Evolutionary conservation across 1,284 basidiomycete genomes (phyloP).

Genomic region (Blastosporella zonata): DNA sequence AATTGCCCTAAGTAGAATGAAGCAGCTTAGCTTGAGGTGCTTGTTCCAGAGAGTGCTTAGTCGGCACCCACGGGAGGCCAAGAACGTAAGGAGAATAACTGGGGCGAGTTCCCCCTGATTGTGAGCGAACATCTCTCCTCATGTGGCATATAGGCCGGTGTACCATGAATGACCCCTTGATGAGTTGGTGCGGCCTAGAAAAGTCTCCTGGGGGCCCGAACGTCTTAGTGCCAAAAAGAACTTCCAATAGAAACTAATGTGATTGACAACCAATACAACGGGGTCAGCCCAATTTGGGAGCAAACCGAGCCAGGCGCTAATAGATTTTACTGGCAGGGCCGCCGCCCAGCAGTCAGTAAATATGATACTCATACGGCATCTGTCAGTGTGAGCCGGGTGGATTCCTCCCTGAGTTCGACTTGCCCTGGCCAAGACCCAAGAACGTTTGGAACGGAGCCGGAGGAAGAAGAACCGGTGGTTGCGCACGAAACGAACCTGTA

Average conservation of each 20-base stretch:
- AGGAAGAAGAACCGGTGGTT: neutral
- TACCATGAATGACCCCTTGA: neutral
- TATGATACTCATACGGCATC: neutral
- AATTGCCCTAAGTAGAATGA: neutral
- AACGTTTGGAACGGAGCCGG: conserved; percentile 7
- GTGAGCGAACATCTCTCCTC: too few relatives aligned
- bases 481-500: conserved; percentile 5
- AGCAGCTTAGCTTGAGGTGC: neutral
- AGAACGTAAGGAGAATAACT: neutral
- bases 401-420: neutral
- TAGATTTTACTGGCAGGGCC: neutral
- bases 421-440: neutral
- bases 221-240: neutral
- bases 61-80: conserved; percentile 1
- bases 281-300: neutral
- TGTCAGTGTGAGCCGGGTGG: neutral
- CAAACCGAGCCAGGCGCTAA: conserved; percentile 3
- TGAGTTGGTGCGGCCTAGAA: neutral
- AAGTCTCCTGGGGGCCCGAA: neutral
- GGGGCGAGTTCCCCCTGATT: neutral
- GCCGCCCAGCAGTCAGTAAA: too few relatives aligned
- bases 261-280: neutral
- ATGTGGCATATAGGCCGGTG: too few relatives aligned
- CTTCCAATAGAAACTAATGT: neutral
- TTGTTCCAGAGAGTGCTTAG: neutral